phyloP scores from a whole-genome alignment of 208 protist genomes.

The Crithidia brevicula region DNA sequence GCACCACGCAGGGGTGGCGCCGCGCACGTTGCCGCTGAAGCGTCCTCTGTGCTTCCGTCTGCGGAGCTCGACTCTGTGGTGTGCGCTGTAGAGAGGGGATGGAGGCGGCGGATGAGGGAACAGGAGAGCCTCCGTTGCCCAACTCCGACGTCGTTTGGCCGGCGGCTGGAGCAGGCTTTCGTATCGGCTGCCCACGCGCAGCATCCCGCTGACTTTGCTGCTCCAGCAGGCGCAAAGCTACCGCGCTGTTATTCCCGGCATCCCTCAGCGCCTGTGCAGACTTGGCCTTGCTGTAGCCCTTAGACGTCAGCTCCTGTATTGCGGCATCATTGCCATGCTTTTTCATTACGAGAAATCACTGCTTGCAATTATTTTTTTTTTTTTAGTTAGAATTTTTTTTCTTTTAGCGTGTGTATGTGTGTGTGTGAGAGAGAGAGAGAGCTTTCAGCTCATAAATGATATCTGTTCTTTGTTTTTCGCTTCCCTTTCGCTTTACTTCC shows the following conservation, averaged over 20 bases:
- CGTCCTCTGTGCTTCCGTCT: not conserved
- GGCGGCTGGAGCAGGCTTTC: no score
- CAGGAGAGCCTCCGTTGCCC: not conserved
- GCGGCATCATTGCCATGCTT: not conserved
- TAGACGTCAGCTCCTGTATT: conserved; percentile 40
- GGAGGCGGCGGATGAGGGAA: not conserved
- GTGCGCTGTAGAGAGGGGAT: conserved; percentile 25
- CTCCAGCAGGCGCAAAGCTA: conserved; percentile 58
- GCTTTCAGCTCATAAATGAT: no score
- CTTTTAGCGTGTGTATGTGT: no score
- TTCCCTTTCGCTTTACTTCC: no score
- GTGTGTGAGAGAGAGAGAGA: no score
- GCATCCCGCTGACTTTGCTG: conserved; percentile 32
- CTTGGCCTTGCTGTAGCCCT: conserved; percentile 69
- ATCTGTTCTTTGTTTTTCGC: no score
- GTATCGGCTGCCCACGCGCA: conserved; percentile 17
- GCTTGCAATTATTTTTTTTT: no score
- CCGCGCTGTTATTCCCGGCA: conserved; percentile 49
- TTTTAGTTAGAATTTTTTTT: no score
- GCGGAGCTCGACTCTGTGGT: not conserved
- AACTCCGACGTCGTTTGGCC: no score
- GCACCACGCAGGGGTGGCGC: conserved; percentile 76
- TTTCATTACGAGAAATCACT: conserved; percentile 9
- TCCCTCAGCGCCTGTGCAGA: conserved; percentile 68
- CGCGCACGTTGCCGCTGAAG: conserved; percentile 10